These are phyloP conservation scores for Rosa chinensis DNA, from an alignment of 306 rosid species.

Conservation along the genomic window DNA sequence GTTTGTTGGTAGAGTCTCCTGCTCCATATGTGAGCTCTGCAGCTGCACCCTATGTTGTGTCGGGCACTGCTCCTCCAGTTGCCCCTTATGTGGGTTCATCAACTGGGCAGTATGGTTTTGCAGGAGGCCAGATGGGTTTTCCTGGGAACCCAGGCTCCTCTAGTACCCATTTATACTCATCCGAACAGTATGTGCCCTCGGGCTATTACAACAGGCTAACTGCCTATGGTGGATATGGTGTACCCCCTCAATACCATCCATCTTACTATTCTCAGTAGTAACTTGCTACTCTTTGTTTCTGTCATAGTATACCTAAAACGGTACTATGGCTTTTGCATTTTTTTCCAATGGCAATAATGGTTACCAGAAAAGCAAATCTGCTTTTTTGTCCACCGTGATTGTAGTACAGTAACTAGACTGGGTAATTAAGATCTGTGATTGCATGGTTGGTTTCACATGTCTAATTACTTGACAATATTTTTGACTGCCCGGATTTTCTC, in stretches of 20 bases:
- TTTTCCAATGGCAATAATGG: conserved; percentile 23
- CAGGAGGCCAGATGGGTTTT: conserved; percentile 49
- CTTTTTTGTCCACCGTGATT: conserved; percentile 33
- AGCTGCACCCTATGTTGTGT: conserved; percentile 46
- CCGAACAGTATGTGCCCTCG: conserved; percentile 42
- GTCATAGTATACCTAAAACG: conserved; percentile 36
- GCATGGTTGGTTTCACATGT: conserved; percentile 29
- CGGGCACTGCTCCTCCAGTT: conserved; percentile 42
- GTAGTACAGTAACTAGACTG: conserved; percentile 29
- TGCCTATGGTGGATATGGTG: conserved; percentile 52
- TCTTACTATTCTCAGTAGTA: conserved; percentile 59
- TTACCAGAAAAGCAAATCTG: conserved; percentile 31
- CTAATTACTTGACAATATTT: conserved; percentile 28
- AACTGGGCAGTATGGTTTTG: conserved; percentile 49
- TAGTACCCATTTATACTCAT: conserved; percentile 47
- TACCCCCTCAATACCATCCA: conserved; percentile 45
- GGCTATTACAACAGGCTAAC: conserved; percentile 45
- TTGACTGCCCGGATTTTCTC: conserved; percentile 10
- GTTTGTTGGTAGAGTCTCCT: conserved; percentile 52
- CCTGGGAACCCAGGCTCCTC: conserved; percentile 43
- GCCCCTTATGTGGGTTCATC: conserved; percentile 50
- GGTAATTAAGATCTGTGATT: conserved; percentile 41
- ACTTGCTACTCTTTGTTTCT: conserved; percentile 19
- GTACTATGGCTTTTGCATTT: conserved; percentile 26
- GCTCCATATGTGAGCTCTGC: conserved; percentile 41